Evolutionary conservation across 768 basidiomycete species (phyloP).

Genomic region (Calocera cornea): DNA sequence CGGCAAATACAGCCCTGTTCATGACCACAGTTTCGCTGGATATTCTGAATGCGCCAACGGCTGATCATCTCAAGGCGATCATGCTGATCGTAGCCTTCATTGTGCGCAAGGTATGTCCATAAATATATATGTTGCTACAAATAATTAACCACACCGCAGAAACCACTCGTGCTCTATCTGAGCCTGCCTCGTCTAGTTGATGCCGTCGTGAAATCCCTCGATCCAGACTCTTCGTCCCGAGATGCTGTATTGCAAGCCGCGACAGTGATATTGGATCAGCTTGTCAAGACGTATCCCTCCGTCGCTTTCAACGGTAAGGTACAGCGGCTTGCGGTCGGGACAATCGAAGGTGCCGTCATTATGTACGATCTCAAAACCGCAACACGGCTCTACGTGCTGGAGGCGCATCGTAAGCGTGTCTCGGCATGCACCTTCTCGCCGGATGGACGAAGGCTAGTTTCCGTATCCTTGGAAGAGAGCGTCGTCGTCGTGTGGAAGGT

Average conservation of each 20-base stretch:
- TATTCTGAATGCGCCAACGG: conserved; percentile 57
- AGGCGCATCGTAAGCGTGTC: conserved; percentile 71
- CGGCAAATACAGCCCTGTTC: conserved; percentile 71
- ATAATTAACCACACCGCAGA: conserved; percentile 32
- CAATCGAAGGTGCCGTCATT: conserved; percentile 81
- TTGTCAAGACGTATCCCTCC: conserved; percentile 87
- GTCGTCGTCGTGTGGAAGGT: conserved; percentile 91
- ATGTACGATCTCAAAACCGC: conserved; percentile 97
- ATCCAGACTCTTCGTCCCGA: conserved; percentile 67
- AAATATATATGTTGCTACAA: neutral
- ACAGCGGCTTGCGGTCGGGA: conserved; percentile 86
- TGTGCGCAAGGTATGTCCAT: conserved; percentile 58
- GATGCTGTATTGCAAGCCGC: conserved; percentile 84
- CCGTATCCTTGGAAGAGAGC: conserved; percentile 73
- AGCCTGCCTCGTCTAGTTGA: conserved; percentile 79
- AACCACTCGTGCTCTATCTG: conserved; percentile 70
- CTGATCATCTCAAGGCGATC: conserved; percentile 71
- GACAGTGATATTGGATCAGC: conserved; percentile 84
- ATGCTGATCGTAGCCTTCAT: conserved; percentile 89
- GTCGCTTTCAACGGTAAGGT: conserved; percentile 84
- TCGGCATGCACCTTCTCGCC: conserved; percentile 85
- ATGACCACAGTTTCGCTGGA: conserved; percentile 90
- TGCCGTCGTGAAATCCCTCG: conserved; percentile 90
- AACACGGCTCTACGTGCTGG: conserved; percentile 85
- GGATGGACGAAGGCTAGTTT: conserved; percentile 80